Conservation (phyloP, 352 stramenopile species). For the Phytopythium helicoides region DNA sequence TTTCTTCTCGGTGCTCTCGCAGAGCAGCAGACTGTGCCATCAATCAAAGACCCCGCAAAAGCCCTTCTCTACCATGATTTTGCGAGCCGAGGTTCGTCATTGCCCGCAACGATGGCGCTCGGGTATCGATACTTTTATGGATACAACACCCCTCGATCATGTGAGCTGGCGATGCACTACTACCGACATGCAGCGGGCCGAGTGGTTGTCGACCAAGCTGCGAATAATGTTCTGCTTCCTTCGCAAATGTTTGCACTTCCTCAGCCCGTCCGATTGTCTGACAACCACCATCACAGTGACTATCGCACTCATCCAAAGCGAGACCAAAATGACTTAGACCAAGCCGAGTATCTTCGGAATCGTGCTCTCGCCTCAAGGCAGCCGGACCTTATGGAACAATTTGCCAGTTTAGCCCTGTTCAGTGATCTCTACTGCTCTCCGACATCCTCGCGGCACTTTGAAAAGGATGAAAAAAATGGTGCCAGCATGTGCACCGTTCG, state of each 20-base stretch:
- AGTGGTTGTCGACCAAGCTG: constrained; percentile 28
- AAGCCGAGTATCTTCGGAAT: constrained; percentile 51
- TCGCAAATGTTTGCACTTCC: constrained; percentile 40
- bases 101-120: constrained; percentile 57
- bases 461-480: not conserved
- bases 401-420: constrained; percentile 58
- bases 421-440: constrained; percentile 37
- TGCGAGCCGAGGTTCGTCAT: constrained; percentile 32
- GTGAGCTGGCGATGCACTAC: constrained; percentile 51
- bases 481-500: constrained; percentile 8
- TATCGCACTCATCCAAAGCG: constrained; percentile 10
- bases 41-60: constrained; percentile 10
- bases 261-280: constrained; percentile 24
- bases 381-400: constrained; percentile 39
- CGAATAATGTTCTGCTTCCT: constrained; percentile 15
- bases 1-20: constrained; percentile 38
- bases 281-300: constrained; percentile 27
- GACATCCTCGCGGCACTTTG: not conserved
- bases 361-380: constrained; percentile 21
- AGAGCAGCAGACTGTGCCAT: constrained; percentile 10
- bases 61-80: constrained; percentile 62
- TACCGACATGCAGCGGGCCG: constrained; percentile 75
- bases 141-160: constrained; percentile 43
- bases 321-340: constrained; percentile 30
- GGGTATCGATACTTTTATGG: constrained; percentile 66